phyloP scores from a whole-genome alignment of 2,329 filamentous ascomycete genomes.

The Fusarium circinatum region DNA sequence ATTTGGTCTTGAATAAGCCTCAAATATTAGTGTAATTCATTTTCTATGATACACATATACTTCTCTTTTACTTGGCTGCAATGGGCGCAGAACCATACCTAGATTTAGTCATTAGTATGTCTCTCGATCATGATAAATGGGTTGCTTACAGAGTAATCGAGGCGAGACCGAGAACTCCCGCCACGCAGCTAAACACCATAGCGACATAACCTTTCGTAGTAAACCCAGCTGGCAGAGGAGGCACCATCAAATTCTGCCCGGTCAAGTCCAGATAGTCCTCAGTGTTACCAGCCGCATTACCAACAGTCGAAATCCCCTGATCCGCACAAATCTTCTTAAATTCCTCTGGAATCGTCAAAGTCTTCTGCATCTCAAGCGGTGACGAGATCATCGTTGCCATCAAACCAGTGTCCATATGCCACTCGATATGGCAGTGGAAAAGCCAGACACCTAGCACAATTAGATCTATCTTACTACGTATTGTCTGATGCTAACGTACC shows the following conservation, averaged over 20 bases:
- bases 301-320: background rate
- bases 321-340: background rate
- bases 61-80: background rate
- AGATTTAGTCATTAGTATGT: rapidly evolving
- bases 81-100: background rate
- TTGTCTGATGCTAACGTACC: rapidly evolving
- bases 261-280: background rate
- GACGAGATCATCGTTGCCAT: background rate
- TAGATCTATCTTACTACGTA: rapidly evolving
- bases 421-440: background rate
- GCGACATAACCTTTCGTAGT: background rate
- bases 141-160: background rate
- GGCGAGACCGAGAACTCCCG: rapidly evolving
- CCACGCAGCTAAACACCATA: background rate
- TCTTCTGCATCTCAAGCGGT: background rate
- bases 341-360: background rate
- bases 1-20: rapidly evolving
- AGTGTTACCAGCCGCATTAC: background rate
- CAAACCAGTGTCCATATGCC: background rate
- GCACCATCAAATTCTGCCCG: background rate
- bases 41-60: rapidly evolving
- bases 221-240: rapidly evolving
- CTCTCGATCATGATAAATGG: rapidly evolving
- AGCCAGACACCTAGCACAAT: background rate
- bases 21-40: rapidly evolving